Conservation (phyloP, 2,329 filamentous ascomycete genomes). For the Monosporascus ibericus region DNA sequence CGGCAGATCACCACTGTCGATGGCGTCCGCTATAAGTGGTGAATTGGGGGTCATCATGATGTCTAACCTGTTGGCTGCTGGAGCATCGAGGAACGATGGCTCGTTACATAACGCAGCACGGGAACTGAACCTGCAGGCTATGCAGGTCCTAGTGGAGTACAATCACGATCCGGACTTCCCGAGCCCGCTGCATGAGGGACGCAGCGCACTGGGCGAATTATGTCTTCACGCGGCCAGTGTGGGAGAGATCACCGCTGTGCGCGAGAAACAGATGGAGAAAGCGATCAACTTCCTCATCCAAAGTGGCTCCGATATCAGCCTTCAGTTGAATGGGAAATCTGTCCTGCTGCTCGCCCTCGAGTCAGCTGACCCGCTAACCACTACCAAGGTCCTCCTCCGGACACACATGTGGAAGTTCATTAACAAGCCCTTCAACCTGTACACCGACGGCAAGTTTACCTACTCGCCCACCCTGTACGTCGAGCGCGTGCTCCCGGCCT, state of each 20-base stretch:
- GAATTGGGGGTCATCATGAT: slow-evolving; percentile 48
- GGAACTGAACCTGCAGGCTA: slow-evolving; percentile 50
- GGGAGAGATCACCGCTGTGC: slow-evolving; percentile 36
- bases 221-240: slow-evolving; percentile 49
- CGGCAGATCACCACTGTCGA: slow-evolving; percentile 53
- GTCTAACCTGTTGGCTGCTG: slow-evolving; percentile 47
- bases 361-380: slow-evolving; percentile 45
- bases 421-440: slow-evolving; percentile 54
- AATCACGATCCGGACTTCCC: slow-evolving; percentile 61
- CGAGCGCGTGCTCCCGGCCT: slow-evolving; percentile 35
- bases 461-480: slow-evolving; percentile 64
- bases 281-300: slow-evolving; percentile 51
- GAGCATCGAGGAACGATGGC: slow-evolving; percentile 56
- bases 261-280: slow-evolving; percentile 50
- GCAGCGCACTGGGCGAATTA: slow-evolving; percentile 58
- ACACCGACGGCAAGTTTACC: slow-evolving; percentile 44
- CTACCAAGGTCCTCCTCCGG: slow-evolving; percentile 53
- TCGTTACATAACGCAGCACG: slow-evolving; percentile 61
- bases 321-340: slow-evolving; percentile 52
- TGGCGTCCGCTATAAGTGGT: slow-evolving; percentile 51
- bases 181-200: slow-evolving; percentile 54
- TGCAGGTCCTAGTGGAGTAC: slow-evolving; percentile 50
- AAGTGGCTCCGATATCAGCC: slow-evolving; percentile 48
- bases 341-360: slow-evolving; percentile 56
- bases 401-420: slow-evolving; percentile 59